Base-by-base conservation (phyloP, 139 green algal species). In the Auxenochlorella pyrenoidosa region DNA sequence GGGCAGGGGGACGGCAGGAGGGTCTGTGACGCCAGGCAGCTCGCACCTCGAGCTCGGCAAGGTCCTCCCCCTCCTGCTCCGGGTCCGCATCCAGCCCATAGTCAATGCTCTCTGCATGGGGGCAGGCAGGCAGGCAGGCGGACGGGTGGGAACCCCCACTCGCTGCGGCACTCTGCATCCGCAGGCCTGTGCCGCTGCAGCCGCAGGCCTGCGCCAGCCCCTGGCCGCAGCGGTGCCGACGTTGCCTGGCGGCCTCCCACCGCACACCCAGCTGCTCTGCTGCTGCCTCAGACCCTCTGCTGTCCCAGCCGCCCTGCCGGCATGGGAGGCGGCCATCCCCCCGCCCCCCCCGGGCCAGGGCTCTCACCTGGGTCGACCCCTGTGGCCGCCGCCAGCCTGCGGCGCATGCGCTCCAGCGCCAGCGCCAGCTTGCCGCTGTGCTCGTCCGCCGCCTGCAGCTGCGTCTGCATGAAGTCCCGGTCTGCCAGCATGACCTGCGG, bases 401-500 rank as follows among this genome's bases (percentile, higher is more conserved):
- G 73, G 58, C 86, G 40, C 89, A 92, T 88, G 58, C 70, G 82
- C 89, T 89, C 88, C 75, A 91, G 87, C 32, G 71, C 84, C 41
- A 92, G 72, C 51, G 88, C 77, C 84, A 88, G 43, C 66, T 83
- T 72, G 32, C 82, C 66, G n/a, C 68, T 88, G 63, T 87, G 79
- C 26, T 90, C 87, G 28, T 94, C 86, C 0, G 86, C 41, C 28
- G 81, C 84, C 34, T 87, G 40, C 26, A 91, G 77, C 24, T 93
- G 86, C 1, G 82, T 79, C 65, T 82, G 72, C 79, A 94, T 89
- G 83, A 91, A 94, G 19, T 94, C 91, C 36, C 91, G 83, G 83
- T 94, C 91, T 30, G 91, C 91, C 47, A 87, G 82, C 83, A 94
- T 87, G 30, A 92, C 75, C 86, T 91, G 89, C n/a, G 30, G n/a